Evolutionary conservation across 768 basidiomycete genomes (phyloP).

Genomic region (Leccinum arenicola): DNA sequence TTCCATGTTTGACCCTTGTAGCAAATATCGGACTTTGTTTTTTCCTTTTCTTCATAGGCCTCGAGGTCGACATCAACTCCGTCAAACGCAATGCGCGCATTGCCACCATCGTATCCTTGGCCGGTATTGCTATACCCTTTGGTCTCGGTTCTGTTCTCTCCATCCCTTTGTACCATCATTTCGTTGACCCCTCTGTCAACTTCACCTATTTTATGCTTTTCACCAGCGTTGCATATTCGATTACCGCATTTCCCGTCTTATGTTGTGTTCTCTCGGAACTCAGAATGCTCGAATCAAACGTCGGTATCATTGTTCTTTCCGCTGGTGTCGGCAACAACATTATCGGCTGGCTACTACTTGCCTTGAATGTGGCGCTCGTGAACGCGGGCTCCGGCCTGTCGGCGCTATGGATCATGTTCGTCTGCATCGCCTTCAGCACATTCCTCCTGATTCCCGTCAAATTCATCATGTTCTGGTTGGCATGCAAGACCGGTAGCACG

Average conservation of each 20-base stretch:
- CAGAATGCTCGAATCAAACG: conserved; percentile 85
- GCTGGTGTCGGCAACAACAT: conserved; percentile 91
- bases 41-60: conserved; percentile 90
- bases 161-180: conserved; percentile 50
- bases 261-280: conserved; percentile 89
- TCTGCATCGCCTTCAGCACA: conserved; percentile 77
- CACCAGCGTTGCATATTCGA: conserved; percentile 86
- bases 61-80: conserved; percentile 80
- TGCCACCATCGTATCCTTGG: conserved; percentile 67
- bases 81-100: conserved; percentile 75
- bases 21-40: conserved; percentile 87
- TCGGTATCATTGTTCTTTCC: conserved; percentile 90
- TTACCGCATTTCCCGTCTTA: conserved; percentile 83
- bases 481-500: conserved; percentile 71
- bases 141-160: conserved; percentile 74
- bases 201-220: conserved; percentile 95
- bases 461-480: conserved; percentile 64
- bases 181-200: conserved; percentile 61
- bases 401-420: conserved; percentile 81
- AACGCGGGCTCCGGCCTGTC: conserved; percentile 81
- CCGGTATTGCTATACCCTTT: conserved; percentile 87
- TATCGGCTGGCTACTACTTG: conserved; percentile 84
- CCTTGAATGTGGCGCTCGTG: conserved; percentile 88
- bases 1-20: conserved; percentile 78
- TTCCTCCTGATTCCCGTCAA: conserved; percentile 71